Evolutionary conservation across 2,329 filamentous ascomycete species (phyloP).

Genomic region (Colletotrichum eleusines): DNA sequence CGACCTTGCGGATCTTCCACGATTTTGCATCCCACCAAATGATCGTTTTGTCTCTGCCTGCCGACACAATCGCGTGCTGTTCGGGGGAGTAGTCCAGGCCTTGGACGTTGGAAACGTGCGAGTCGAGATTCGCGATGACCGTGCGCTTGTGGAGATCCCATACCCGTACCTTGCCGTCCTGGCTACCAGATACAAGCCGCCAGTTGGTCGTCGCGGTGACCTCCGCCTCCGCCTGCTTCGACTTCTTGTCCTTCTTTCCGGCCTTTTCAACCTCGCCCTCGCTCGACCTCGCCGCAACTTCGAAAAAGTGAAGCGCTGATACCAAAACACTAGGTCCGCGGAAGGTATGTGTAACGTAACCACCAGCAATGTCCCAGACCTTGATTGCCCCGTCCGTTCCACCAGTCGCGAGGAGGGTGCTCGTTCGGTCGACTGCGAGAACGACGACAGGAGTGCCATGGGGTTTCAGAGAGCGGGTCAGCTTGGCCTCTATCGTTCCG

Average conservation of each 20-base stretch:
- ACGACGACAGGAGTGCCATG: constrained; percentile 92
- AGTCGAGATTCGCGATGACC: constrained; percentile 82
- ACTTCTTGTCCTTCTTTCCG: constrained; percentile 57
- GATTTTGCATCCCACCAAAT: constrained; percentile 90
- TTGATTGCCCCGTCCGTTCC: constrained; percentile 95
- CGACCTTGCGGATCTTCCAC: constrained; percentile 85
- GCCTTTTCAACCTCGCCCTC: constrained; percentile 57
- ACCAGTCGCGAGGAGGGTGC: constrained; percentile 91
- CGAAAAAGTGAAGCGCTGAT: constrained; percentile 92
- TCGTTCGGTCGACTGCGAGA: constrained; percentile 84
- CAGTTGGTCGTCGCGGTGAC: constrained; percentile 68
- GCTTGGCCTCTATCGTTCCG: constrained; percentile 71
- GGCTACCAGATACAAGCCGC: constrained; percentile 88
- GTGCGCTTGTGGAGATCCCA: constrained; percentile 92
- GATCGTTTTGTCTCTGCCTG: constrained; percentile 91
- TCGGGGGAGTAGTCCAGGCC: constrained; percentile 83
- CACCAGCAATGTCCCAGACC: constrained; percentile 93
- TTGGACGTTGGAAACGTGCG: constrained; percentile 95
- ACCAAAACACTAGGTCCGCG: constrained; percentile 92
- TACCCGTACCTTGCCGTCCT: constrained; percentile 91
- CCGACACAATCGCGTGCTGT: constrained; percentile 83
- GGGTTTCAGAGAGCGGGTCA: constrained; percentile 86
- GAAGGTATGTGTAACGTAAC: constrained; percentile 95
- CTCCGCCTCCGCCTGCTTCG: constrained; percentile 56
- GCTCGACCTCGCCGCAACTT: constrained; percentile 65